Percentiles rank a stretch among this genome's conserved stretches.
Conservation (phyloP, 345 rosid species). For the Sonneratia alba region DNA sequence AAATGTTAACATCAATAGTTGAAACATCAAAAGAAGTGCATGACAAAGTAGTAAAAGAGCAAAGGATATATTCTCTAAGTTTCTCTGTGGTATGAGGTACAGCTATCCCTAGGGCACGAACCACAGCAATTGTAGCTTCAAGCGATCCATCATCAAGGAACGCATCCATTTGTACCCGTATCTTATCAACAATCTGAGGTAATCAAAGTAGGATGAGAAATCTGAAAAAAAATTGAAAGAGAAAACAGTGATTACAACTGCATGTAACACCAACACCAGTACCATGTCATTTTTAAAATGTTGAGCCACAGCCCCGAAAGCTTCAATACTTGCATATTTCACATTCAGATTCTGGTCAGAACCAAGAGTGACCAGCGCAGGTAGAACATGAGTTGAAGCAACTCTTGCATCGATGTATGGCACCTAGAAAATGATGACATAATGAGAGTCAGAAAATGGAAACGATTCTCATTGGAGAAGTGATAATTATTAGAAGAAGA, state of each 20-base stretch:
- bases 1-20: not conserved
- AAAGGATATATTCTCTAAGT: slow-evolving; percentile 83
- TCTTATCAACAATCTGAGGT: slow-evolving; percentile 88
- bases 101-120: slow-evolving; percentile 76
- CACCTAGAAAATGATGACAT: slow-evolving; percentile 33
- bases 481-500: slow-evolving; percentile 12
- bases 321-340: slow-evolving; percentile 92
- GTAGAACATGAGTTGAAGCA: slow-evolving; percentile 73
- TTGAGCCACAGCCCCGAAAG: slow-evolving; percentile 93
- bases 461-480: slow-evolving; percentile 7
- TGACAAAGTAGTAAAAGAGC: slow-evolving; percentile 1
- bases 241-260: not conserved
- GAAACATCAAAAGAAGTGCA: not conserved
- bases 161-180: slow-evolving; percentile 97
- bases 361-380: slow-evolving; percentile 91
- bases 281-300: slow-evolving; percentile 92
- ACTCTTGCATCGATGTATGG: slow-evolving; percentile 73
- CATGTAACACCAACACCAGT: slow-evolving; percentile 6
- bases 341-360: slow-evolving; percentile 87
- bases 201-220: slow-evolving; percentile 1
- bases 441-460: slow-evolving; percentile 7
- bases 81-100: slow-evolving; percentile 87
- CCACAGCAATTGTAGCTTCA: slow-evolving; percentile 86
- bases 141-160: slow-evolving; percentile 98
- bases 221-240: not conserved